A percentile compares a stretch with the other conserved stretches of the same genome.
phyloP scores from a whole-genome alignment of 805 yeast species.

The Huiozyma sinensis region DNA sequence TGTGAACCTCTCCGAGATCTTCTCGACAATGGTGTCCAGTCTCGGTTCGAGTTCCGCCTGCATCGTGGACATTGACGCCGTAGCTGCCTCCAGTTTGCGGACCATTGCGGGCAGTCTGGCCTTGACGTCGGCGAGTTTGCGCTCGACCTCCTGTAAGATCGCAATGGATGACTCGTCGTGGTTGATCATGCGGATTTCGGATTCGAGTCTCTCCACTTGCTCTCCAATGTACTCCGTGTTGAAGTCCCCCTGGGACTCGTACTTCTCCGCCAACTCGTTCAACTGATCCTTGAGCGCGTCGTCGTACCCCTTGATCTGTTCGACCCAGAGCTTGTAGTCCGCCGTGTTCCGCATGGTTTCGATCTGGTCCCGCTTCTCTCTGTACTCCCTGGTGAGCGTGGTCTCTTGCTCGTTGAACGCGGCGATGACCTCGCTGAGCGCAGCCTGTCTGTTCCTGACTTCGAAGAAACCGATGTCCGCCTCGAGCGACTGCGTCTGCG shows the following conservation, averaged over 20 bases:
- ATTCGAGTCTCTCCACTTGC: conserved; percentile 36
- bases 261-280: conserved; percentile 32
- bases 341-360: conserved; percentile 19
- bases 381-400: conserved; percentile 17
- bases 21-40: conserved; percentile 39
- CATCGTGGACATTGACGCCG: conserved; percentile 31
- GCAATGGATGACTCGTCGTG: conserved; percentile 31
- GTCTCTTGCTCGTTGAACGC: conserved; percentile 24
- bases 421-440: conserved; percentile 24
- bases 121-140: conserved; percentile 15
- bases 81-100: conserved; percentile 19
- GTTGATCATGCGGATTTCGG: conserved; percentile 32
- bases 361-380: conserved; percentile 22
- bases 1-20: conserved; percentile 56
- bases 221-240: conserved; percentile 30
- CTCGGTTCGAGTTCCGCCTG: conserved; percentile 50
- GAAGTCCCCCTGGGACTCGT: conserved; percentile 29
- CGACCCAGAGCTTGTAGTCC: conserved; percentile 20
- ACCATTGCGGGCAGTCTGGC: conserved; percentile 15
- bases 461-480: conserved; percentile 29
- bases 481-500: conserved; percentile 18
- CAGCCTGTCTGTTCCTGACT: conserved; percentile 29
- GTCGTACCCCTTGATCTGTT: conserved; percentile 27
- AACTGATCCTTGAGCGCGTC: conserved; percentile 32
- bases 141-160: conserved; percentile 24